Evolutionary conservation across 2,329 filamentous ascomycete species (phyloP).

Genomic region (Neofusicoccum laricinum): DNA sequence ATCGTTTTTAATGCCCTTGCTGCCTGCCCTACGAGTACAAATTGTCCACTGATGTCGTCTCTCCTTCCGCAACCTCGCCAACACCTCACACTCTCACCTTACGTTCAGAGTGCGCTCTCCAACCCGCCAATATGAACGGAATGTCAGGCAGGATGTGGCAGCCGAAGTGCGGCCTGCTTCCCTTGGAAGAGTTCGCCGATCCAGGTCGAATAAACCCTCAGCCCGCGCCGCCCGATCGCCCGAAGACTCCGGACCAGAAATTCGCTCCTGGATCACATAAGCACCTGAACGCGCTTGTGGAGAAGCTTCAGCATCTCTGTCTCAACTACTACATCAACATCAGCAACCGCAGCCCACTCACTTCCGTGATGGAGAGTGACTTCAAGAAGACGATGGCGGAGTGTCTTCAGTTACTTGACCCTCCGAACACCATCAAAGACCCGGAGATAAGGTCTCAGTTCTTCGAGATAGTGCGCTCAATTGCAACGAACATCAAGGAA

Average conservation of each 20-base stretch:
- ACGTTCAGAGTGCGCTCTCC: background rate
- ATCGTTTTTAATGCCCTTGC: background rate
- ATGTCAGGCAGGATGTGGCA: background rate
- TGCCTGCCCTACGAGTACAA: background rate
- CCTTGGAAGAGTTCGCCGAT: background rate
- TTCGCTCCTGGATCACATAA: background rate
- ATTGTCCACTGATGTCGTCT: background rate
- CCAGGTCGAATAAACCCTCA: background rate
- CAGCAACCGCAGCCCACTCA: too few species aligned
- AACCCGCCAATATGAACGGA: background rate
- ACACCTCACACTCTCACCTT: background rate
- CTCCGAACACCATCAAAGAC: background rate
- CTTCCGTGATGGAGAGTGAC: background rate
- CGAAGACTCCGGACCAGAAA: background rate
- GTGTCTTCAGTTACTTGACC: background rate
- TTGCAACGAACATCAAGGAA: background rate
- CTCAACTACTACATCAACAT: background rate
- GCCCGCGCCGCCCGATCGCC: background rate
- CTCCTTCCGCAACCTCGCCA: background rate
- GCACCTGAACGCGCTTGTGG: background rate
- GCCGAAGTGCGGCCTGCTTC: background rate
- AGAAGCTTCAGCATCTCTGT: background rate
- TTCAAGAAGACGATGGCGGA: background rate
- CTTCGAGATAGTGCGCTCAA: background rate
- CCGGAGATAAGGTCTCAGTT: background rate